phyloP scores from a whole-genome alignment of 768 basidiomycete species.

The Podaxis sp. region DNA sequence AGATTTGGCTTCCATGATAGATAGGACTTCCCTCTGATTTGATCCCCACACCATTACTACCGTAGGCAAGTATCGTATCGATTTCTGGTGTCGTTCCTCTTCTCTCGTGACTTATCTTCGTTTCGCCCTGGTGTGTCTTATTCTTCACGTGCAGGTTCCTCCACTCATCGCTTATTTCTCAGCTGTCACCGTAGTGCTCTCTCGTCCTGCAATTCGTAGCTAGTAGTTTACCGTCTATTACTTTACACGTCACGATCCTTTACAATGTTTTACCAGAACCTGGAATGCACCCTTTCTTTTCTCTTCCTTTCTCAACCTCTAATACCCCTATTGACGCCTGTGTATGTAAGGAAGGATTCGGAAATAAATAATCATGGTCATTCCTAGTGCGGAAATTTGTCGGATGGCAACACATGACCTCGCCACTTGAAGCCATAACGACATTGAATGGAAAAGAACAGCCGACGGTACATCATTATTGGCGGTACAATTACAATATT shows the following conservation, averaged over 20 bases:
- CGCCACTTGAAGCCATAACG: background rate
- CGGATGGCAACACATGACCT: background rate
- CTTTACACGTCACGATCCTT: background rate
- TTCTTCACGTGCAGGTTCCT: background rate
- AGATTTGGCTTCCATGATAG: constrained; percentile 57
- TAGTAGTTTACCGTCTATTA: background rate
- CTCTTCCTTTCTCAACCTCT: background rate
- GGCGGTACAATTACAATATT: background rate
- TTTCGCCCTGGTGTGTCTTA: background rate
- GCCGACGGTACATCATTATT: background rate
- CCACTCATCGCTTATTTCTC: background rate
- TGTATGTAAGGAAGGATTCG: constrained; percentile 5
- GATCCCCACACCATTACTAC: background rate
- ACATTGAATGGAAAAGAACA: background rate
- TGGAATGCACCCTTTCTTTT: constrained; percentile 1
- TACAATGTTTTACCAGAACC: constrained; percentile 1
- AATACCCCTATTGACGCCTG: background rate
- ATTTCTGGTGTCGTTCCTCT: background rate
- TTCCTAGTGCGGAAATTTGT: background rate
- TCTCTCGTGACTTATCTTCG: background rate
- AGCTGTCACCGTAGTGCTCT: background rate
- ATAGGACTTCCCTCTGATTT: background rate
- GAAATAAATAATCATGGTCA: constrained; percentile 3
- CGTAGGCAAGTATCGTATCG: background rate
- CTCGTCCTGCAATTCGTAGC: constrained; percentile 11